Conservation (phyloP, 441 rosid species). For the Eugenia klotzschiana region DNA sequence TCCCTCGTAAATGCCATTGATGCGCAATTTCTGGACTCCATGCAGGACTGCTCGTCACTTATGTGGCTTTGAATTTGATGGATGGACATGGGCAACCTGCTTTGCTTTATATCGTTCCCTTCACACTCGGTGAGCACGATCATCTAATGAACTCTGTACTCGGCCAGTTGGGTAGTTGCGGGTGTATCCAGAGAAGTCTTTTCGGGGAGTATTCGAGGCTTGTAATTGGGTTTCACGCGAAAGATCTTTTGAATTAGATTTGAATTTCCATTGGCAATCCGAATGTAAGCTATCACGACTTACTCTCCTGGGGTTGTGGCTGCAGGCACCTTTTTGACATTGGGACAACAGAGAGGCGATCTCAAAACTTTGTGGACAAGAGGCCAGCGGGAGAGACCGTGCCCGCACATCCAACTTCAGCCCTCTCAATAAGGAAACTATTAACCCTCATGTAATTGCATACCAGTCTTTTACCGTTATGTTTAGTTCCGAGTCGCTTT, state of each 20-base stretch:
- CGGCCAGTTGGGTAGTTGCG: background rate
- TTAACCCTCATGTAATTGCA: background rate
- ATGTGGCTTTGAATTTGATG: constrained; percentile 59
- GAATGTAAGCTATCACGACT: background rate
- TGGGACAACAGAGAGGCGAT: constrained; percentile 86
- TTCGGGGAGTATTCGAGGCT: background rate
- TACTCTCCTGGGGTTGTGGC: background rate
- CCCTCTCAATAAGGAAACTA: constrained; percentile 4
- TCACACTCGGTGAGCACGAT: constrained; percentile 41
- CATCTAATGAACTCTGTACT: background rate
- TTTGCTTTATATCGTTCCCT: constrained; percentile 60
- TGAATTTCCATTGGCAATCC: background rate
- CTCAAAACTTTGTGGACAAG: constrained; percentile 60
- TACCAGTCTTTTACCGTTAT: background rate
- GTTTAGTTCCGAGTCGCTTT: background rate
- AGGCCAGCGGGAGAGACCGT: constrained; percentile 65
- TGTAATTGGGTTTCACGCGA: background rate
- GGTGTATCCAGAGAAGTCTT: background rate
- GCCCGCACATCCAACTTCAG: constrained; percentile 57
- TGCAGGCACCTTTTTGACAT: constrained; percentile 59
- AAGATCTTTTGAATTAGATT: background rate
- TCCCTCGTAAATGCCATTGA: background rate
- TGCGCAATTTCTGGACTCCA: background rate
- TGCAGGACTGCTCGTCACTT: constrained; percentile 57
- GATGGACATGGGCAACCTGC: constrained; percentile 81